Base-by-base conservation (phyloP, 2,329 filamentous ascomycete species). In the Cladosporium sphaerospermum region DNA sequence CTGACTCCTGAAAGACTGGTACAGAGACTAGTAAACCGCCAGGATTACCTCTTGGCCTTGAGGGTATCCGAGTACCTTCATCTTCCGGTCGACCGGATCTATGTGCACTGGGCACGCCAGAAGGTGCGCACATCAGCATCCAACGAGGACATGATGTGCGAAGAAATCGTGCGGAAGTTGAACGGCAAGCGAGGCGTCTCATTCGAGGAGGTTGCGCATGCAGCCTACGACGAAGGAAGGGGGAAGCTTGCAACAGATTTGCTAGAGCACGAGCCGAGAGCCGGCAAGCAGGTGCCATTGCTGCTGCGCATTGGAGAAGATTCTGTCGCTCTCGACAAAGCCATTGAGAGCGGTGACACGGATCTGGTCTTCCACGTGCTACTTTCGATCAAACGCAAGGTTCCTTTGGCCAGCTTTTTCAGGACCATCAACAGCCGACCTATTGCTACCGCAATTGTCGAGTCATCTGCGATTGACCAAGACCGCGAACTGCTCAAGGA, bases 281-380 rank as follows among this genome's bases (percentile, higher is more conserved):
- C 90, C 2, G 93, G 92, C n/a, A 89, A 92, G 59, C 93, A 99
- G 71, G 93, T 99, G 0, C 93, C 93, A 0, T 79, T 99, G 2
- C 80, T 99, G 2, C 77, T 99, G 40, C 90, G 82, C 67, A 96
- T 97, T 88, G 91, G 96, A 62, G 91, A 99, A 69, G 92, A 96
- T 59, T 89, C 91, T 59, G 83, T 97, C 39, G 93, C 93, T 0
- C 80, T 99, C 0, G 92, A 97, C 75, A 99, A 97, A 70, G 92
- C 93, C 9, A 89, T 97, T 55, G 90, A 96, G 68, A 95, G 89
- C 56, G 92, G 92, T 14, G 93, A 99, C 65, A 92, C 91, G 0
- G 93, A 99, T 61, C 79, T 99, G 2, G 82, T 96, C n/a, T 85
- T 89, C 62, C 91, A 85, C 64, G 93, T 99, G 4, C 78, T 99